Percentiles rank a stretch among this genome's conserved stretches.
Evolutionary conservation across 1,284 basidiomycete genomes (phyloP).

Genomic region (Melampsora americana): DNA sequence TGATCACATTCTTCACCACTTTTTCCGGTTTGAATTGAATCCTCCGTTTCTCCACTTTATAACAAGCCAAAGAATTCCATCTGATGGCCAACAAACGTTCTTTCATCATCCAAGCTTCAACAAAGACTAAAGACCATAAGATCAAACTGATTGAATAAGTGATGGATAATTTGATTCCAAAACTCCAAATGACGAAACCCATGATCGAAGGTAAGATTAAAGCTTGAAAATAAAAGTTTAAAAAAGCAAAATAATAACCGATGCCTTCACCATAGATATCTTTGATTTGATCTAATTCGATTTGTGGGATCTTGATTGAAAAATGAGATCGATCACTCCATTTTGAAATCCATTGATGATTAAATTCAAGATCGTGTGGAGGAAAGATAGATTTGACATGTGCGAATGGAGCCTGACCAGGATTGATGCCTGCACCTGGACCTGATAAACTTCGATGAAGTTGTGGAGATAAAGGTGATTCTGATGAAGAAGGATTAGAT

Average conservation of each 20-base stretch:
- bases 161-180: conserved; percentile 64
- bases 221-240: conserved; percentile 74
- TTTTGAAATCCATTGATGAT: conserved; percentile 23
- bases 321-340: conserved; percentile 59
- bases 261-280: conserved; percentile 77
- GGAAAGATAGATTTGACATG: conserved; percentile 42
- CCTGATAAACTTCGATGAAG: conserved; percentile 20
- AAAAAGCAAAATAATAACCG: conserved; percentile 86
- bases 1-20: conserved; percentile 46
- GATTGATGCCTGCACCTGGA: conserved; percentile 34
- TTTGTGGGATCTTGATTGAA: conserved; percentile 56
- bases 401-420: conserved; percentile 23
- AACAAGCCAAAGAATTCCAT: conserved; percentile 73
- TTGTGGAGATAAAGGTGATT: conserved; percentile 25
- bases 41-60: conserved; percentile 71
- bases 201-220: conserved; percentile 67
- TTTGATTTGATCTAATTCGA: conserved; percentile 63
- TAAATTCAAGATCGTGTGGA: conserved; percentile 32
- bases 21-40: conserved; percentile 61
- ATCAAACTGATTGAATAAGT: conserved; percentile 72
- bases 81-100: conserved; percentile 74
- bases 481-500: conserved; percentile 5
- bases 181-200: conserved; percentile 64
- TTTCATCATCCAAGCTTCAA: conserved; percentile 81
- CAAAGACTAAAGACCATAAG: conserved; percentile 77